phyloP scores from a whole-genome alignment of 768 basidiomycete genomes.

The Lactarius vividus region DNA sequence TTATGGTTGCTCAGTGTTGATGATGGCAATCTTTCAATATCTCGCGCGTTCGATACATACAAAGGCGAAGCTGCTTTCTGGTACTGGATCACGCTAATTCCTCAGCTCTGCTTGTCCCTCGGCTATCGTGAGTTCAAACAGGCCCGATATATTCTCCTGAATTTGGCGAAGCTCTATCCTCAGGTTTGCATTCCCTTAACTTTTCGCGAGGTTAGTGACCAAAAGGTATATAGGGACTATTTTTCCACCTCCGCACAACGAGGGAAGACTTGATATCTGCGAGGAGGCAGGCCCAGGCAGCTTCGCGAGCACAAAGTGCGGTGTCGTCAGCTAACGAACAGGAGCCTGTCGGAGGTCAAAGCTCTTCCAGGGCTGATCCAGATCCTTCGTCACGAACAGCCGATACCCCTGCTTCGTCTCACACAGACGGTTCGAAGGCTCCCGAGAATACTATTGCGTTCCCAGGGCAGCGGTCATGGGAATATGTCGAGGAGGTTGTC shows the following conservation, averaged over 20 bases:
- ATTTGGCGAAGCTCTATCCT: constrained; percentile 87
- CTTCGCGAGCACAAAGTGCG: constrained; percentile 33
- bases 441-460: constrained; percentile 31
- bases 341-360: constrained; percentile 16
- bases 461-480: constrained; percentile 70
- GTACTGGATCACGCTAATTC: constrained; percentile 99
- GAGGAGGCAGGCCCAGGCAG: constrained; percentile 42
- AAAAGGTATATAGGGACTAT: constrained; percentile 66
- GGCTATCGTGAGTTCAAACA: constrained; percentile 92
- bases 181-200: constrained; percentile 54
- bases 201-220: neutral
- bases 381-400: constrained; percentile 17
- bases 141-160: constrained; percentile 83
- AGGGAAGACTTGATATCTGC: constrained; percentile 62
- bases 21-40: constrained; percentile 66
- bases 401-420: constrained; percentile 14
- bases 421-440: constrained; percentile 28
- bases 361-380: constrained; percentile 11
- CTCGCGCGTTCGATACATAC: constrained; percentile 87
- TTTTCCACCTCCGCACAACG: constrained; percentile 89
- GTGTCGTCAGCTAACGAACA: constrained; percentile 15
- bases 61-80: constrained; percentile 96
- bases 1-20: constrained; percentile 97
- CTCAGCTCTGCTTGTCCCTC: constrained; percentile 87
- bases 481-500: constrained; percentile 90